These are phyloP conservation scores for Spinacia oleracea DNA, from an alignment of 179 eudicot genomes.

Conservation along the genomic window DNA sequence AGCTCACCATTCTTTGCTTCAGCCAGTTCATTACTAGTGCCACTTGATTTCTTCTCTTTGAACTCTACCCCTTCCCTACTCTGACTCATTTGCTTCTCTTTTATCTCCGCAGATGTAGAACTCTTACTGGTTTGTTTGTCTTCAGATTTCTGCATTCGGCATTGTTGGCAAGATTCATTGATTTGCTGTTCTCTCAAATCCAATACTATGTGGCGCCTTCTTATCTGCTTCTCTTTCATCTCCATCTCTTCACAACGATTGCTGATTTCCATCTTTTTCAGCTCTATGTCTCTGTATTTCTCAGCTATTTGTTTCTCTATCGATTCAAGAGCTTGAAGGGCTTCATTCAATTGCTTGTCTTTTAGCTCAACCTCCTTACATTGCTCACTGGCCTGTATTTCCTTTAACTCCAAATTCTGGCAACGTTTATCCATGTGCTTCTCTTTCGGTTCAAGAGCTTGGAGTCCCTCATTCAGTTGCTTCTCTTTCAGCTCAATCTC, in stretches of 20 bases:
- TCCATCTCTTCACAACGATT: neutral
- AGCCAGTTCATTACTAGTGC: neutral
- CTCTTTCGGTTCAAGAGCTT: too few species aligned
- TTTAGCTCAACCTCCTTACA: neutral
- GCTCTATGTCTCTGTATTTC: neutral
- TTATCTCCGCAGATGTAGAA: neutral
- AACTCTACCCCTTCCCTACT: neutral
- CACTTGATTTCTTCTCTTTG: neutral
- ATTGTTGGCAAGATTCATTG: neutral
- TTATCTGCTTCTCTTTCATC: conserved; percentile 8
- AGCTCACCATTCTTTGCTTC: neutral
- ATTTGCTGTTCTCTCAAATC: conserved; percentile 21
- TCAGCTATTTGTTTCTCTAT: neutral
- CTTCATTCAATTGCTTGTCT: conserved; percentile 1
- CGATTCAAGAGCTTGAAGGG: neutral
- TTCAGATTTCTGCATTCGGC: neutral
- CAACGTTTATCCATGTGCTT: too few species aligned
- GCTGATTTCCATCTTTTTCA: conserved; percentile 1
- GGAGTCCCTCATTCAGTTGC: too few species aligned
- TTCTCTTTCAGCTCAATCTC: too few species aligned
- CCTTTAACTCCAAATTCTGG: too few species aligned
- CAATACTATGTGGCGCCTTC: conserved; percentile 16
- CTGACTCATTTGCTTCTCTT: conserved; percentile 4
- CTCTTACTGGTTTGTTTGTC: neutral
- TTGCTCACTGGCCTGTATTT: too few species aligned